Evolutionary conservation across 768 basidiomycete species (phyloP).

Genomic region (Phylloporus scabripes): DNA sequence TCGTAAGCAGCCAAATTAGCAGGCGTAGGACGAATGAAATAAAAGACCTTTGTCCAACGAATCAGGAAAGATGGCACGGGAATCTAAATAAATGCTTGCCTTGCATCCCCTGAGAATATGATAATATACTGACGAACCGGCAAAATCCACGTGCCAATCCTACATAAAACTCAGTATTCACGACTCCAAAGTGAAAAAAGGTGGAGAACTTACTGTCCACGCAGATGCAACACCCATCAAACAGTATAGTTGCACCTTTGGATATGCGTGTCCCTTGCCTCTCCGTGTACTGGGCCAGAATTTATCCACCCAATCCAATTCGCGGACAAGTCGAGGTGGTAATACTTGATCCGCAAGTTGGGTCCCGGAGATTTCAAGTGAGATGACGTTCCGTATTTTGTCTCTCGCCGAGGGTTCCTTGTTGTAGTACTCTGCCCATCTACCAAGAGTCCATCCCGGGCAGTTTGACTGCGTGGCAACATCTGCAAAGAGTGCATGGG

Average conservation of each 20-base stretch:
- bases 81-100: slow-evolving; percentile 36
- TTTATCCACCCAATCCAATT: slow-evolving; percentile 96
- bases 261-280: slow-evolving; percentile 69
- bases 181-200: not conserved
- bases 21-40: slow-evolving; percentile 87
- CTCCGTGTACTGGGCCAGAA: slow-evolving; percentile 84
- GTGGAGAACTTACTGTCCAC: slow-evolving; percentile 73
- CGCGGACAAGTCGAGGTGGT: slow-evolving; percentile 79
- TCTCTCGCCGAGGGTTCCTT: slow-evolving; percentile 63
- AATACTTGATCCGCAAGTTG: slow-evolving; percentile 69
- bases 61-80: not conserved
- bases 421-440: slow-evolving; percentile 87
- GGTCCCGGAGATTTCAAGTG: slow-evolving; percentile 88
- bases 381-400: slow-evolving; percentile 93
- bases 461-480: slow-evolving; percentile 83
- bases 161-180: slow-evolving; percentile 26
- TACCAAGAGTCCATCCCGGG: slow-evolving; percentile 83
- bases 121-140: slow-evolving; percentile 97
- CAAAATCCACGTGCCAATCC: slow-evolving; percentile 99
- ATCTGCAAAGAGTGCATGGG: slow-evolving; percentile 41
- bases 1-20: slow-evolving; percentile 88
- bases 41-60: slow-evolving; percentile 64
- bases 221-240: slow-evolving; percentile 91
- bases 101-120: slow-evolving; percentile 85
- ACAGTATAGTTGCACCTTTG: slow-evolving; percentile 95